Evolutionary conservation across 495 filamentous ascomycete genomes (phyloP), one percentile per base, ranked within the genome.

Genomic region (Antarctomyces pellizariae): DNA sequence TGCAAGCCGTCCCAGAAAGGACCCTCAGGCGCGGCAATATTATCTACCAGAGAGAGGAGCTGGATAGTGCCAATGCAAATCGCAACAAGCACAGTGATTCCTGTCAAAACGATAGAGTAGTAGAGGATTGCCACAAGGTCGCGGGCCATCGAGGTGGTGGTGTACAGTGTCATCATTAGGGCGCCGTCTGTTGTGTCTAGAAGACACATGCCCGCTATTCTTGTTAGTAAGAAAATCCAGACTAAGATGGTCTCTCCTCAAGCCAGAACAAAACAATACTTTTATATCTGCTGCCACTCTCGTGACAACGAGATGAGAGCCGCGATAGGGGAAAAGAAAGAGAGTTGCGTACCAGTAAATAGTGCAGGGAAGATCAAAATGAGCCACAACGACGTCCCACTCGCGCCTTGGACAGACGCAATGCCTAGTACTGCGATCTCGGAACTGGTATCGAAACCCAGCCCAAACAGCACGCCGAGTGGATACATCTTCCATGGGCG

Each of bases 401-500:
- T 60, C 2, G 75, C 68, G 1, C 71, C 82, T 43, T 91, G 67
- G 3, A 97, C 66, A 13, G 71, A 75, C 1, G 80, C 74, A 33
- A 93, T 91, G 1, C 86, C 84, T 3, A 97, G 49, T 2, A 97
- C 54, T 0, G 86, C 86, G 41, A 97, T 75, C 47, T 97, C 86
- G 10, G 75, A 84, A 18, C 77, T 89, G 0, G 86, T 93, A 47
- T 97, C 86, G 45, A 97, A 97, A 1, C 86, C 86, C 6, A 93
- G 56, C 9, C 86, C 86, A 47, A 97, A 97, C 12, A 93, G 44
- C 2, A 91, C 55, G 3, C 84, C 84, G 3, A 95, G 52, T 3
- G 80, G 79, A 44, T 90, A 73, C 84, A 93, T 97, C 48, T 97
- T 97, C 86, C 86, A 97, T 1, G 82, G 78, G 43, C 73, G 52